Percentiles rank a stretch among this genome's conserved stretches.
Conservation (phyloP, 306 rosid genomes). For the Dryas octopetala region DNA sequence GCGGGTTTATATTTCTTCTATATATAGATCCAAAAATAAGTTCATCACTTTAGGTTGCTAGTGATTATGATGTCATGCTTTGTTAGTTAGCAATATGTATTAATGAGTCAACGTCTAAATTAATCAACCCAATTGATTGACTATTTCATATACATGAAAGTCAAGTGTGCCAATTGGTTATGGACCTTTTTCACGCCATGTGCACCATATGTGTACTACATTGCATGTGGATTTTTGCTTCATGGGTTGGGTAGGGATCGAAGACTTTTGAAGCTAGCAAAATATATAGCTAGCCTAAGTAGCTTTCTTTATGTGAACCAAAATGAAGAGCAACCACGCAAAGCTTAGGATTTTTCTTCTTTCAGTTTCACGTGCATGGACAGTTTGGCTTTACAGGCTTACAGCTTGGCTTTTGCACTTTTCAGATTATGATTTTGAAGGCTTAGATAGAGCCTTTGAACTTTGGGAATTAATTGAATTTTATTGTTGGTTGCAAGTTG, state of each 20-base stretch:
- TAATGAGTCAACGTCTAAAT: conserved; percentile 21
- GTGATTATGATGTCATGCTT: conserved; percentile 15
- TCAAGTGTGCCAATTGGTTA: background rate
- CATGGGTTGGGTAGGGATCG: conserved; percentile 30
- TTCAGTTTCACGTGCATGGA: too few relatives aligned
- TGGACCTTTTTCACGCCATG: conserved; percentile 25
- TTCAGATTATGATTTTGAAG: background rate
- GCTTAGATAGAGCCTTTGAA: background rate
- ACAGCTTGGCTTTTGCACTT: too few relatives aligned
- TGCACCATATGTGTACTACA: conserved; percentile 19
- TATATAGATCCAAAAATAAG: too few relatives aligned
- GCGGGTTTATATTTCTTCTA: too few relatives aligned
- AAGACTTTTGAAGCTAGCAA: conserved; percentile 3
- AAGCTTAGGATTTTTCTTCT: too few relatives aligned
- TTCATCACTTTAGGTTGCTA: background rate
- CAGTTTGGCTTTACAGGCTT: too few relatives aligned
- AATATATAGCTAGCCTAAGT: background rate
- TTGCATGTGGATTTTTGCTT: conserved; percentile 28
- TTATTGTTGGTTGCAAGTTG: conserved; percentile 16
- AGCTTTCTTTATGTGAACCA: background rate
- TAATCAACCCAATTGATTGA: conserved; percentile 3
- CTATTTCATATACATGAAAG: conserved; percentile 12
- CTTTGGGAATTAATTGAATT: background rate
- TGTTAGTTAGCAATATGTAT: conserved; percentile 3
- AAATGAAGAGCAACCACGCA: background rate